phyloP scores from a whole-genome alignment of 2,329 filamentous ascomycete species.

The Hymenoscyphus fructigenus region DNA sequence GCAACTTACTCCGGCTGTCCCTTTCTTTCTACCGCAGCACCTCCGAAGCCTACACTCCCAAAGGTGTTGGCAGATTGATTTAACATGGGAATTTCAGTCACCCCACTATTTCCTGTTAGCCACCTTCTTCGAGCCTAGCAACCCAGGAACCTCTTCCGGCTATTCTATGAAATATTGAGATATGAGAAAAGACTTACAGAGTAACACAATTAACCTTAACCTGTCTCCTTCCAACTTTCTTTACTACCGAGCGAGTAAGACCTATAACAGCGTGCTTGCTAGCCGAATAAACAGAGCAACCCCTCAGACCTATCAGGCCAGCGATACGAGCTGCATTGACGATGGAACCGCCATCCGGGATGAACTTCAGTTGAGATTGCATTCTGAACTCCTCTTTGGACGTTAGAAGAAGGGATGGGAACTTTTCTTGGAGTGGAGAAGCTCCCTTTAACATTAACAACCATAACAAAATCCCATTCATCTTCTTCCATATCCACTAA shows the following conservation, averaged over 20 bases:
- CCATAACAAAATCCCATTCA: constrained; percentile 44
- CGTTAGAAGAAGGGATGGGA: not conserved
- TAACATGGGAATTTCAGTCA: constrained; percentile 10
- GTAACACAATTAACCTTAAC: constrained; percentile 22
- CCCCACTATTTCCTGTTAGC: not conserved
- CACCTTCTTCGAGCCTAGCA: not conserved
- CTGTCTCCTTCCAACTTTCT: constrained; percentile 28
- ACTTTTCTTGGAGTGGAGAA: not conserved
- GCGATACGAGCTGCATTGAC: constrained; percentile 51
- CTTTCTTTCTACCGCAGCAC: constrained; percentile 3
- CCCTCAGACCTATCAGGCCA: constrained; percentile 39
- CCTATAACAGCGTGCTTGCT: constrained; percentile 38
- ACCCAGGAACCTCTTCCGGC: too few species aligned
- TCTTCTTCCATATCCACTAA: constrained; percentile 38
- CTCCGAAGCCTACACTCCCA: constrained; percentile 3
- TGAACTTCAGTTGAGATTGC: constrained; percentile 46
- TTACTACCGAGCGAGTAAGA: constrained; percentile 33
- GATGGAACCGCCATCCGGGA: constrained; percentile 52
- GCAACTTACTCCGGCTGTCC: constrained; percentile 12
- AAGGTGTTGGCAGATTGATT: not conserved
- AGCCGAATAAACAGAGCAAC: constrained; percentile 33
- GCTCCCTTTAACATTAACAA: constrained; percentile 39
- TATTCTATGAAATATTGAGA: too few species aligned
- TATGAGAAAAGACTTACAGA: constrained; percentile 18
- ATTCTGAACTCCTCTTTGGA: constrained; percentile 49